Conservation (phyloP, 495 filamentous ascomycete genomes). For the Xylaria nigripes region DNA sequence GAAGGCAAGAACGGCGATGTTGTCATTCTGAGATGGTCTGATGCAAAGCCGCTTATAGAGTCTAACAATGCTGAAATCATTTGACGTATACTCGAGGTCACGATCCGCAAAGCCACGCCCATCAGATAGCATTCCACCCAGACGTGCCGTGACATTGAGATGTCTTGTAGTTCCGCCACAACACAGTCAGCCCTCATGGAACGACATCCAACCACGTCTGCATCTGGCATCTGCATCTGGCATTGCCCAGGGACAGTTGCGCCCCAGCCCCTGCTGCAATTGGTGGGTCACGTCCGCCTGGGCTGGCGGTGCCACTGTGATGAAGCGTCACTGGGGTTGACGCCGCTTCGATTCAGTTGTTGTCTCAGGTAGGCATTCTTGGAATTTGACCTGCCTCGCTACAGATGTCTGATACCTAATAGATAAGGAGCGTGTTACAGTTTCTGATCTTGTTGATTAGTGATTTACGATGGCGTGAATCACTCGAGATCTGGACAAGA, state of each 20-base stretch:
- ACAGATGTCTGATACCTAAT: not conserved
- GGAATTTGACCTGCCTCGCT: not conserved
- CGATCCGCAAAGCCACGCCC: not conserved
- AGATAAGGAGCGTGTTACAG: not conserved
- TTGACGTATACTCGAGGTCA: constrained; percentile 31
- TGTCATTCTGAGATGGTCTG: constrained; percentile 79
- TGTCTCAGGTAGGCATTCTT: not conserved
- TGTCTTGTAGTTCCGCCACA: not conserved
- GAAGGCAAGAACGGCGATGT: constrained; percentile 74
- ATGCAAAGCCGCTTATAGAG: constrained; percentile 61
- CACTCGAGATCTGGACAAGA: not conserved
- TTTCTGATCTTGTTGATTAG: not conserved
- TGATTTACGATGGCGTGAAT: not conserved
- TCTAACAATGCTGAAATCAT: constrained; percentile 76
- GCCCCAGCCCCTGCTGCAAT: not conserved
- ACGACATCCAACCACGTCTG: not conserved
- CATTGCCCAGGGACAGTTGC: not conserved
- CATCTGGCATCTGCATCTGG: not conserved
- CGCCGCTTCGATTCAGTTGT: not conserved
- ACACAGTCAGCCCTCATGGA: not conserved
- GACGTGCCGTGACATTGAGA: not conserved
- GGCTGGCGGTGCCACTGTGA: not conserved
- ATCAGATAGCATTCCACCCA: not conserved
- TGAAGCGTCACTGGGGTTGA: not conserved
- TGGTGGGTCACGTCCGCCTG: not conserved